Conservation (phyloP, 495 filamentous ascomycete species). For the Melanomma pulvis-pyrius region DNA sequence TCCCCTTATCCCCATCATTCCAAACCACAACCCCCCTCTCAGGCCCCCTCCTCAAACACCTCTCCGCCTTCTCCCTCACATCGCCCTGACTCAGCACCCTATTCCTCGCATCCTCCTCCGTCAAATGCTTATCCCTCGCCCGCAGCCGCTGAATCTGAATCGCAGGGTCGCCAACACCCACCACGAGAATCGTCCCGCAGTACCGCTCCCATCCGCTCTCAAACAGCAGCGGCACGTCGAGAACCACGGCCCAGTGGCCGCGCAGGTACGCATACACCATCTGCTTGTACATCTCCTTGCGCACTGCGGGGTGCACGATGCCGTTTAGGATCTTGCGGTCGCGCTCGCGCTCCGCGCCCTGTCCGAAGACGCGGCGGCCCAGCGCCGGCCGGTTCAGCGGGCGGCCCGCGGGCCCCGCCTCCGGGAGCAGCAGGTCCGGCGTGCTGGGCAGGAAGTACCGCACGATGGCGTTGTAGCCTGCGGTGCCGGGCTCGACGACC, state of each 20-base stretch:
- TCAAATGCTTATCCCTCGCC: conserved; percentile 71
- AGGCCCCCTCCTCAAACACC: conserved; percentile 65
- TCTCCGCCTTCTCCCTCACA: conserved; percentile 75
- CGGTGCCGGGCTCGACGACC: conserved; percentile 87
- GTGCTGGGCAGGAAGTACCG: conserved; percentile 76
- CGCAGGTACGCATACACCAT: conserved; percentile 57
- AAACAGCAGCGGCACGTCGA: conserved; percentile 91
- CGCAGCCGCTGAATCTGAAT: conserved; percentile 79
- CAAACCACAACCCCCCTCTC: conserved; percentile 74
- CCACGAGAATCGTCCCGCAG: conserved; percentile 81
- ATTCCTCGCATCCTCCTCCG: conserved; percentile 76
- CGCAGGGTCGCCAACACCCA: conserved; percentile 71
- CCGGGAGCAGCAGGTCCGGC: conserved; percentile 75
- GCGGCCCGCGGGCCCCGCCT: conserved; percentile 53
- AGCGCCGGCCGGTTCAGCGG: conserved; percentile 85
- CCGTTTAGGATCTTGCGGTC: conserved; percentile 76
- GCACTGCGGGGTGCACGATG: conserved; percentile 90
- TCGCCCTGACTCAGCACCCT: conserved; percentile 82
- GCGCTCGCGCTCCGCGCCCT: conserved; percentile 60
- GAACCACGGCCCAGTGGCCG: conserved; percentile 83
- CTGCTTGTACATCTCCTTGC: conserved; percentile 70
- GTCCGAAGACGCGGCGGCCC: conserved; percentile 82
- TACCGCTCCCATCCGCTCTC: conserved; percentile 80
- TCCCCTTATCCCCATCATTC: conserved; percentile 77
- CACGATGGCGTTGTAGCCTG: conserved; percentile 78